phyloP scores from a whole-genome alignment of 1,139 yeast genomes.

The Diutina mesorugosa region DNA sequence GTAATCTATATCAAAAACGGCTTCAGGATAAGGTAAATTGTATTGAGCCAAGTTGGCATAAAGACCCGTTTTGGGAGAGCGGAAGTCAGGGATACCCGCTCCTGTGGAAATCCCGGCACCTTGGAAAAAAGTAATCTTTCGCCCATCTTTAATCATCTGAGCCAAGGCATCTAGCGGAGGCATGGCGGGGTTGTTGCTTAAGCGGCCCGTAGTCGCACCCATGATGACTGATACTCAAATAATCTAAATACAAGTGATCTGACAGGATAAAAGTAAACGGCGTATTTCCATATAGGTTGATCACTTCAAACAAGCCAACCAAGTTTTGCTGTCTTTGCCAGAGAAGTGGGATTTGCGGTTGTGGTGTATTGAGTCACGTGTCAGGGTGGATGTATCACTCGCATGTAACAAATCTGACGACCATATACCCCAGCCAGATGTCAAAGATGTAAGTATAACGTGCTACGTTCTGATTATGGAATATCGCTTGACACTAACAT shows the following conservation, averaged over 20 bases:
- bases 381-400: not conserved
- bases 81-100: slow-evolving; percentile 91
- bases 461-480: too few relatives aligned
- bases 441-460: slow-evolving; percentile 2
- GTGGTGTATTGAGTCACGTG: not conserved
- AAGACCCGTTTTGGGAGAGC: slow-evolving; percentile 85
- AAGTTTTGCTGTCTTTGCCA: not conserved
- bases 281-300: not conserved
- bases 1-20: slow-evolving; percentile 84
- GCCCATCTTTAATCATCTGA: slow-evolving; percentile 5
- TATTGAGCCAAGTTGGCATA: slow-evolving; percentile 68
- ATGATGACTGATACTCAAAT: not conserved
- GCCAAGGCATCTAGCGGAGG: slow-evolving; percentile 3
- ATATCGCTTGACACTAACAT: slow-evolving; percentile 6
- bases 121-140: slow-evolving; percentile 36
- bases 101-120: slow-evolving; percentile 94
- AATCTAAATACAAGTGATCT: too few relatives aligned
- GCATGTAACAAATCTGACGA: not conserved
- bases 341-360: not conserved
- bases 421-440: not conserved
- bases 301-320: too few relatives aligned
- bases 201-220: not conserved
- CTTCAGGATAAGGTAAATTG: slow-evolving; percentile 83
- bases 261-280: too few relatives aligned
- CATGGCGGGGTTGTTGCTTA: not conserved